Evolutionary conservation across 768 basidiomycete species (phyloP), one percentile per base, ranked within the genome.

Genomic region (Lactarius evosmus): DNA sequence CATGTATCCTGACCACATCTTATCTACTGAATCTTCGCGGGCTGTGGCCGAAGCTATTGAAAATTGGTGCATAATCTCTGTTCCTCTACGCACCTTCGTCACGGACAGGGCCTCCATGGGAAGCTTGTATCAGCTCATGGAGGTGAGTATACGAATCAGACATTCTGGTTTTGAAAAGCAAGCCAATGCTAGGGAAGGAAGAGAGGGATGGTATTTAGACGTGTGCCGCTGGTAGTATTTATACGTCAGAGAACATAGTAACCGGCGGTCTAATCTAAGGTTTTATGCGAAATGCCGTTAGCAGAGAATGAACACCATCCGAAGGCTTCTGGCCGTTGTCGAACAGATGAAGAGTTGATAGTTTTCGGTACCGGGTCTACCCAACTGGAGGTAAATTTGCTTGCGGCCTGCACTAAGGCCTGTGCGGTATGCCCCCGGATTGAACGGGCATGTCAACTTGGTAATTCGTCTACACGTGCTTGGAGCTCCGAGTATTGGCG

Each of bases 1-100:
- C 50, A 63, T 44, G 36, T 68, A 68, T 9, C 27, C 38, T 16
- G 57, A 63, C 67, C 67, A 68, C 50, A 67, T 63, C 50, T 63
- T 63, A 19, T 52, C 54, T 16, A 19, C 22, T 4, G 63, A 50
- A 3, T 55, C 44, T 36, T 60, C 34, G 33, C 36, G 34, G 17
- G 27, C 58, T 64, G 34, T 29, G 11, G 36, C 16, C 7, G 4
- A 41, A 53, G 33, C 3, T 12, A 2, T 54, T 34, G 6, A 34
- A 27, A 59, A 34, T 16, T 8, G 3, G 33, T 22, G 27, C 22
- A 49, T 9, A 22, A 22, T 53, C 4, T 27, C 6, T 22, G 17
- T 22, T 58, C 8, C 30, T 8, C 9, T 34, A 54, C 58, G 9
- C 25, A 63, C 62, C 58, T 17, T 49, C 58, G 2, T n/a, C 30